These are phyloP conservation scores for Tilletia setariae DNA, from an alignment of 1,284 basidiomycete species.

Conservation along the genomic window DNA sequence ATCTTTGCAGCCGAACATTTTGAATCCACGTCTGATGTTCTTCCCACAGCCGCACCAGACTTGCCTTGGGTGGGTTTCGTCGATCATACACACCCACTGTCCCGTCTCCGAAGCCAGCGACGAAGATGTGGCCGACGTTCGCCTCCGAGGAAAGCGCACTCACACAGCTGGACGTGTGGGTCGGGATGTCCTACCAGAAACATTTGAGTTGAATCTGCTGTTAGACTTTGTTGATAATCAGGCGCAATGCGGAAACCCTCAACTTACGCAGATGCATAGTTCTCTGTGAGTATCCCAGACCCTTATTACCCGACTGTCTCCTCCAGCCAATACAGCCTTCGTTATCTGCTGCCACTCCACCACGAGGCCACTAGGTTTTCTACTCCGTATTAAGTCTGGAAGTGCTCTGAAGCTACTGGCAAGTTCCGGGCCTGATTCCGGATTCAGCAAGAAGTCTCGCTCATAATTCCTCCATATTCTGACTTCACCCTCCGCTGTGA, in stretches of 20 bases:
- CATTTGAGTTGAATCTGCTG: constrained; percentile 23
- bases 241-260: not conserved
- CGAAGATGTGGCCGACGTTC: constrained; percentile 73
- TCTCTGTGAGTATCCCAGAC: constrained; percentile 96
- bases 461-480: constrained; percentile 86
- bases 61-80: constrained; percentile 75
- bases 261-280: constrained; percentile 70
- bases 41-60: constrained; percentile 74
- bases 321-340: constrained; percentile 80
- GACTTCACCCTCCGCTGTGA: constrained; percentile 79
- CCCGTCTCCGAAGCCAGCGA: constrained; percentile 91
- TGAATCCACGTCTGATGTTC: constrained; percentile 87
- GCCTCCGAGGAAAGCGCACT: constrained; percentile 80
- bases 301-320: constrained; percentile 82
- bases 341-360: constrained; percentile 90
- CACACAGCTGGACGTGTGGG: constrained; percentile 82
- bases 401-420: constrained; percentile 90
- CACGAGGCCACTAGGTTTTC: constrained; percentile 75
- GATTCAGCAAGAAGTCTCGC: constrained; percentile 35
- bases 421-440: constrained; percentile 65
- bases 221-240: constrained; percentile 21
- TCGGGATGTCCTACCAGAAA: constrained; percentile 70
- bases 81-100: constrained; percentile 87
- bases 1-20: constrained; percentile 80
- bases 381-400: constrained; percentile 69